phyloP scores from a whole-genome alignment of 2,329 filamentous ascomycete genomes.

The Scorias spongiosa region DNA sequence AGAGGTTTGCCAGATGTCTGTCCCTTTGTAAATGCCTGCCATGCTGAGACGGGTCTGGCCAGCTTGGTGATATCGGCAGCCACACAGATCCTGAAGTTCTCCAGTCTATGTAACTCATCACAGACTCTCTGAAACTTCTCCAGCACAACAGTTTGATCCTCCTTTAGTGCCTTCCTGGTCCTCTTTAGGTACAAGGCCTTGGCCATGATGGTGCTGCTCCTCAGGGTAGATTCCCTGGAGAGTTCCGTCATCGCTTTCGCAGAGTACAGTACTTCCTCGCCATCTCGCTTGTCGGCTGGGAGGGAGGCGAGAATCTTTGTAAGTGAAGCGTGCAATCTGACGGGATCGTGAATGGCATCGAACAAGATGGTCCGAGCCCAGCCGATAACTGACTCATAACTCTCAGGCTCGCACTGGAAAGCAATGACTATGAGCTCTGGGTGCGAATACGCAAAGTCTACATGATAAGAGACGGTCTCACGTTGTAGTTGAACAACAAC shows the following conservation, averaged over 20 bases:
- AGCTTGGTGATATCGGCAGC: constrained; percentile 68
- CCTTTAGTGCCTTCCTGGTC: constrained; percentile 63
- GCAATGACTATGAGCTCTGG: constrained; percentile 67
- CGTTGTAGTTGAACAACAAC: constrained; percentile 82
- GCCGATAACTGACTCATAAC: constrained; percentile 65
- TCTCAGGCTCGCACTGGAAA: constrained; percentile 76
- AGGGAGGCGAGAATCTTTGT: constrained; percentile 81
- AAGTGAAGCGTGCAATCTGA: constrained; percentile 43
- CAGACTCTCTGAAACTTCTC: constrained; percentile 64
- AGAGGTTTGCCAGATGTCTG: constrained; percentile 42
- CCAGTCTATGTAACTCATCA: constrained; percentile 59
- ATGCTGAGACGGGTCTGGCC: constrained; percentile 58
- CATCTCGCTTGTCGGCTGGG: constrained; percentile 79
- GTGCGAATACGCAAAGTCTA: constrained; percentile 59
- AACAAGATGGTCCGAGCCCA: constrained; percentile 83
- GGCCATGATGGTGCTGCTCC: constrained; percentile 68
- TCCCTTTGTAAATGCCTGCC: constrained; percentile 47
- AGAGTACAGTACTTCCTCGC: constrained; percentile 47
- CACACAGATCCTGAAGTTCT: constrained; percentile 75
- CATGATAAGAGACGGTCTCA: constrained; percentile 72
- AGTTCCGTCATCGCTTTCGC: constrained; percentile 67
- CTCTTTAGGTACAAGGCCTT: constrained; percentile 78
- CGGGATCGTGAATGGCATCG: constrained; percentile 74
- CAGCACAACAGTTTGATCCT: constrained; percentile 61
- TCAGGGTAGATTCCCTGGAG: constrained; percentile 57